Conservation (phyloP, 768 basidiomycete genomes). For the Leucosporidium creatinivorum region DNA sequence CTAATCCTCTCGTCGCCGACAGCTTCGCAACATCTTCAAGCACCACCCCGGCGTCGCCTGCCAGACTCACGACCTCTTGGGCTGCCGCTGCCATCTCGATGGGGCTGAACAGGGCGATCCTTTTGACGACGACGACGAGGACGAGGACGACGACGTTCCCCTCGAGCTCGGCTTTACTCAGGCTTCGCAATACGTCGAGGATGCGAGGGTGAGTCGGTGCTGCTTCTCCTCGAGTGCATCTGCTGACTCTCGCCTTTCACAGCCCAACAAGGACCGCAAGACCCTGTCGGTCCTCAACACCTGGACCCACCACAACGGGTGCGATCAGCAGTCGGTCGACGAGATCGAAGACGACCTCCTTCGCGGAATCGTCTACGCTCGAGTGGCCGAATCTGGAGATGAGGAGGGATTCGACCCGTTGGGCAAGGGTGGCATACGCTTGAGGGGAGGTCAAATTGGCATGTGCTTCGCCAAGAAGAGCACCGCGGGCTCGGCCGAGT, state of each 20-base stretch:
- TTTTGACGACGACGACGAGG: slow-evolving; percentile 1
- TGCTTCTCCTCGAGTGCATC: slow-evolving; percentile 41
- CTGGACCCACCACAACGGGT: slow-evolving; percentile 79
- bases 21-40: slow-evolving; percentile 92
- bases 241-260: background rate
- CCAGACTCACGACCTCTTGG: slow-evolving; percentile 87
- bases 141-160: background rate
- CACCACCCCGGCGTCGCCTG: slow-evolving; percentile 68
- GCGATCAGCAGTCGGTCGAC: slow-evolving; percentile 47
- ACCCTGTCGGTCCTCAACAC: slow-evolving; percentile 62
- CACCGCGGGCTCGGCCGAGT: too few species aligned
- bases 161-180: slow-evolving; percentile 16
- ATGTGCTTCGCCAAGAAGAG: too few species aligned
- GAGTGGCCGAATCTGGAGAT: background rate
- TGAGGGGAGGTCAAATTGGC: background rate
- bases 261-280: slow-evolving; percentile 48
- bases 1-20: slow-evolving; percentile 12
- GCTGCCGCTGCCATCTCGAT: slow-evolving; percentile 57
- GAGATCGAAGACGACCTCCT: slow-evolving; percentile 62
- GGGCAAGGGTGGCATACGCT: background rate
- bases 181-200: slow-evolving; percentile 29
- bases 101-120: background rate
- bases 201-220: slow-evolving; percentile 1
- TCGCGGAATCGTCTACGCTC: slow-evolving; percentile 44
- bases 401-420: background rate